Evolutionary conservation across 2,329 filamentous ascomycete genomes (phyloP).

Genomic region (Penicillium sumatraense): DNA sequence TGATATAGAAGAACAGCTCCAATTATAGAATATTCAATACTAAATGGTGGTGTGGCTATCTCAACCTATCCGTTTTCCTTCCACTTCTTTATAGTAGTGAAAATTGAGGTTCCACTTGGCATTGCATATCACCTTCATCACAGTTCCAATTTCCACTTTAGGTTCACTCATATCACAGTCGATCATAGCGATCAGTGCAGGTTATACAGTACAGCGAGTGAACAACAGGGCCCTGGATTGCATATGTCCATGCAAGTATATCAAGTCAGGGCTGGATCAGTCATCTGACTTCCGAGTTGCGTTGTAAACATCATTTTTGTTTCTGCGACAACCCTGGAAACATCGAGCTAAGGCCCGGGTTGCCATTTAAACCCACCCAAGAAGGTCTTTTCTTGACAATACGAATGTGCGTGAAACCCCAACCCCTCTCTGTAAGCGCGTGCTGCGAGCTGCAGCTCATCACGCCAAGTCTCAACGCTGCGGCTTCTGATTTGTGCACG

Average conservation of each 20-base stretch:
- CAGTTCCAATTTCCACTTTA: not conserved
- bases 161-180: not conserved
- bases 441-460: slow-evolving; percentile 28
- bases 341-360: not conserved
- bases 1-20: too few relatives aligned
- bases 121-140: slow-evolving; percentile 7
- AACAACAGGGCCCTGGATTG: not conserved
- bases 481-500: slow-evolving; percentile 22
- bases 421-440: slow-evolving; percentile 10
- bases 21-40: slow-evolving; percentile 9
- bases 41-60: slow-evolving; percentile 1
- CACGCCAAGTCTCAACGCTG: slow-evolving; percentile 22
- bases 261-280: slow-evolving; percentile 13
- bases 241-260: not conserved
- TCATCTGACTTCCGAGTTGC: slow-evolving; percentile 20
- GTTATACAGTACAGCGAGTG: not conserved
- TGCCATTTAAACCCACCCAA: not conserved
- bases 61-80: not conserved
- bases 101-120: slow-evolving; percentile 11
- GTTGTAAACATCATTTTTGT: slow-evolving; percentile 16
- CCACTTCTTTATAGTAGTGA: not conserved
- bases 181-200: not conserved
- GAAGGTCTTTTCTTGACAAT: slow-evolving; percentile 6
- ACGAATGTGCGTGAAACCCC: slow-evolving; percentile 18
- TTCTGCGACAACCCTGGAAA: slow-evolving; percentile 13